Evolutionary conservation across 352 stramenopile genomes (phyloP).

Genomic region (Phytophthora chlamydospora): DNA sequence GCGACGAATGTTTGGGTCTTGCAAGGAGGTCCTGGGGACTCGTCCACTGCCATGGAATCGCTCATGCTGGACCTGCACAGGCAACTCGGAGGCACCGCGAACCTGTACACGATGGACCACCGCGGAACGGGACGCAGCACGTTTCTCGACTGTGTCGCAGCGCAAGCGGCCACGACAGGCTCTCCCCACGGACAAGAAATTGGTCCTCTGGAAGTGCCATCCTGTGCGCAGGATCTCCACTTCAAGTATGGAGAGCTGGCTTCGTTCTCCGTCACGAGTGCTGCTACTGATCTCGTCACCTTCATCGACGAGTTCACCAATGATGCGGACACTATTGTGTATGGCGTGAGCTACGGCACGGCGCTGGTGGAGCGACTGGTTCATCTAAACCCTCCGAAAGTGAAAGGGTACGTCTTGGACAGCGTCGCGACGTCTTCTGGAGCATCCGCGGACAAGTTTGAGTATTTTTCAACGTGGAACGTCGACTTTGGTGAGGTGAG

Average conservation of each 20-base stretch:
- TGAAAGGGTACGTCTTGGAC: slow-evolving; percentile 58
- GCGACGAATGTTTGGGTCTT: slow-evolving; percentile 47
- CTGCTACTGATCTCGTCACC: slow-evolving; percentile 32
- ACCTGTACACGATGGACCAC: slow-evolving; percentile 61
- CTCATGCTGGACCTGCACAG: slow-evolving; percentile 38
- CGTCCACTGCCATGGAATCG: slow-evolving; percentile 47
- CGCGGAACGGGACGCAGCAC: slow-evolving; percentile 47
- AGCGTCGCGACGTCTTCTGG: slow-evolving; percentile 41
- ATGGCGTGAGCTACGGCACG: slow-evolving; percentile 59
- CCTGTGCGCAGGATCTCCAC: slow-evolving; percentile 41
- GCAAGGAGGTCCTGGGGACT: slow-evolving; percentile 43
- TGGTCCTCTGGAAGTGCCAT: slow-evolving; percentile 28
- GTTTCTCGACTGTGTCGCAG: slow-evolving; percentile 40
- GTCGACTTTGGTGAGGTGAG: slow-evolving; percentile 38
- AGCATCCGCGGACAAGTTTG: slow-evolving; percentile 23
- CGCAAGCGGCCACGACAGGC: slow-evolving; percentile 41
- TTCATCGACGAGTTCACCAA: slow-evolving; percentile 32
- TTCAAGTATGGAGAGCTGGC: slow-evolving; percentile 44
- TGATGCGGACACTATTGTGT: slow-evolving; percentile 36
- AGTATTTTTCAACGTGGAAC: slow-evolving; percentile 55
- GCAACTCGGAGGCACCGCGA: slow-evolving; percentile 27
- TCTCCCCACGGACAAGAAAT: slow-evolving; percentile 35
- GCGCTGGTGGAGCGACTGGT: slow-evolving; percentile 54
- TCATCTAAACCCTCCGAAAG: slow-evolving; percentile 39
- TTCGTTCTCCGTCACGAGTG: slow-evolving; percentile 49